Percentiles rank a stretch among this genome's conserved stretches.
phyloP scores from a whole-genome alignment of 345 rosid genomes.

The Noccaea bulbosa region DNA sequence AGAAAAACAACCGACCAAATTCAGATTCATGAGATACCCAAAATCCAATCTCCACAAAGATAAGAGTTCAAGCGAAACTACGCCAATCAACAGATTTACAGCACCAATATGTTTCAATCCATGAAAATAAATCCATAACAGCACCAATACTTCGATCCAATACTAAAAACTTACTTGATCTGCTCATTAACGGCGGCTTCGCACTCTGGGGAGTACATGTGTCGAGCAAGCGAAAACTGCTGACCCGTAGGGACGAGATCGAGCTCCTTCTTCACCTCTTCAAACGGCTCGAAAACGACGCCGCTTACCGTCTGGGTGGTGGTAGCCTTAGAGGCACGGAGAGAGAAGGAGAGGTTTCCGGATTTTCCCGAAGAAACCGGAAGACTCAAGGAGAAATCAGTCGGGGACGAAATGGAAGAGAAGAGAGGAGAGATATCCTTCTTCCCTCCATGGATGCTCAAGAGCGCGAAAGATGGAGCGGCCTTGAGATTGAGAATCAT shows the following conservation, averaged over 20 bases:
- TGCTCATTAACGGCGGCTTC: constrained; percentile 79
- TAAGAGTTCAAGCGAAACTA: neutral
- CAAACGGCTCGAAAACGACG: constrained; percentile 64
- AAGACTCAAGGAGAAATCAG: constrained; percentile 21
- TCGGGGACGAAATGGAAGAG: constrained; percentile 31
- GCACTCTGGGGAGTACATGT: constrained; percentile 54
- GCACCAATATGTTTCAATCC: neutral
- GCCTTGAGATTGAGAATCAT: constrained; percentile 68
- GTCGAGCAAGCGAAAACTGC: constrained; percentile 69
- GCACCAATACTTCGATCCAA: neutral
- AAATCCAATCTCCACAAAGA: neutral
- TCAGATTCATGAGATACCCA: constrained; percentile 4
- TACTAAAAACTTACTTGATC: constrained; percentile 61
- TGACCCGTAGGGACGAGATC: constrained; percentile 58
- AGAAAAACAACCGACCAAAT: constrained; percentile 1
- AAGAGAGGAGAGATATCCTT: constrained; percentile 33
- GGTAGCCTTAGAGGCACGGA: constrained; percentile 34
- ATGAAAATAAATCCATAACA: no score
- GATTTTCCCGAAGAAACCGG: constrained; percentile 30
- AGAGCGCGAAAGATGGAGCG: constrained; percentile 48
- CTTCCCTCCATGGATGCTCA: constrained; percentile 41
- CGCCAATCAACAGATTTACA: neutral
- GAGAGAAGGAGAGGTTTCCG: constrained; percentile 32
- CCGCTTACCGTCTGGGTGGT: constrained; percentile 31
- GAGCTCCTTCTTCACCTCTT: constrained; percentile 73